Percentiles rank a stretch among this genome's conserved stretches.
Conservation (phyloP, 2,329 filamentous ascomycete genomes). For the Metarhizium humberi region DNA sequence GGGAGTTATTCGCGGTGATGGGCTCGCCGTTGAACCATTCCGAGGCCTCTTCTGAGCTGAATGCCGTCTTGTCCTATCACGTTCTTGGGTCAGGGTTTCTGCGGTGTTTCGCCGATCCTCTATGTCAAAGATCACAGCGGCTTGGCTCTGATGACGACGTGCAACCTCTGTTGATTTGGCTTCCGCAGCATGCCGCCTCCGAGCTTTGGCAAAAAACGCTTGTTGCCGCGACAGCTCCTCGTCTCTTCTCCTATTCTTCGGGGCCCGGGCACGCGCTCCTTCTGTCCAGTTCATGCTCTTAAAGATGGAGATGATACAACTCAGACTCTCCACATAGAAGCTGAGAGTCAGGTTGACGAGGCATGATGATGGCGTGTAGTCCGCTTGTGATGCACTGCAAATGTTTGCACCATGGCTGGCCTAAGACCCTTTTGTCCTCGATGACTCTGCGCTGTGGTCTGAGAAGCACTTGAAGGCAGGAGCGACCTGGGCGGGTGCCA, state of each 20-base stretch:
- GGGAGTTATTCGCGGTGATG: not conserved
- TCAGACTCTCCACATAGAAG: not conserved
- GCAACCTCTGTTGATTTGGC: not conserved
- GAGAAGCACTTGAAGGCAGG: too few relatives aligned
- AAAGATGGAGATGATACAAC: not conserved
- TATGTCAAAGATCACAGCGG: not conserved
- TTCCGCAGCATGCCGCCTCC: slow-evolving; percentile 9
- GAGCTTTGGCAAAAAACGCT: slow-evolving; percentile 28
- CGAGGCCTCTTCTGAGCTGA: not conserved
- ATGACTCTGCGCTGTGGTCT: too few relatives aligned
- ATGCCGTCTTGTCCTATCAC: not conserved
- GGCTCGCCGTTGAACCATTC: not conserved
- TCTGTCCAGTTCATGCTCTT: slow-evolving; percentile 33
- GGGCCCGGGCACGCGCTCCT: slow-evolving; percentile 25
- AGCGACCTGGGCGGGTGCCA: too few relatives aligned
- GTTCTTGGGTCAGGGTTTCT: not conserved
- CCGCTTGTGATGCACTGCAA: not conserved
- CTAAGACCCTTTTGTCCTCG: too few relatives aligned
- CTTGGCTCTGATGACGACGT: not conserved
- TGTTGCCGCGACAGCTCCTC: slow-evolving; percentile 25
- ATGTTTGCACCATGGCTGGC: not conserved
- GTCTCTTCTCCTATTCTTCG: slow-evolving; percentile 20
- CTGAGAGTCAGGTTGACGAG: not conserved
- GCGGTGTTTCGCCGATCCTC: not conserved
- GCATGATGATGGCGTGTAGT: not conserved